phyloP scores from a whole-genome alignment of 805 yeast species.

The Hanseniaspora pseudoguilliermondii region DNA sequence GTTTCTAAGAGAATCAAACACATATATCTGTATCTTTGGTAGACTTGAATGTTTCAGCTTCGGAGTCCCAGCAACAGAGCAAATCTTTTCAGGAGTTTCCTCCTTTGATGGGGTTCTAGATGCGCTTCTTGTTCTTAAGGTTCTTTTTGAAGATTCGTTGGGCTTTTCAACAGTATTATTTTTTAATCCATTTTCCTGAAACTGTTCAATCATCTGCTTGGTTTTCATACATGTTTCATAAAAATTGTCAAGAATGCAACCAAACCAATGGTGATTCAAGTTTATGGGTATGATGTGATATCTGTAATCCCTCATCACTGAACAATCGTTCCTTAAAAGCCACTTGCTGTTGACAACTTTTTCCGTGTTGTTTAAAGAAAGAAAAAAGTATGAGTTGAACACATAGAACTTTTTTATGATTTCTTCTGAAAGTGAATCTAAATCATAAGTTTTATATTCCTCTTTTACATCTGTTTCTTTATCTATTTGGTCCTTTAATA shows the following conservation, averaged over 20 bases:
- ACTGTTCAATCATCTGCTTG: conserved; percentile 13
- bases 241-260: conserved; percentile 54
- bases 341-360: conserved; percentile 51
- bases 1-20: conserved; percentile 67
- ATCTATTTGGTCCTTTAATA: background rate
- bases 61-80: background rate
- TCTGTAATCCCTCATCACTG: conserved; percentile 39
- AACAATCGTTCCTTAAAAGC: conserved; percentile 53
- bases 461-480: background rate
- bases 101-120: background rate
- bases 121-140: background rate
- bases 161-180: background rate
- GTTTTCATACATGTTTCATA: conserved; percentile 22
- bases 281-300: conserved; percentile 66
- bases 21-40: conserved; percentile 32
- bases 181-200: conserved; percentile 1
- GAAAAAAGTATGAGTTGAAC: conserved; percentile 73
- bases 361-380: conserved; percentile 32
- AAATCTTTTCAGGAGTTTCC: background rate
- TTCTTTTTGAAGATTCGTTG: background rate
- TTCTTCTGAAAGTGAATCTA: background rate
- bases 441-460: background rate
- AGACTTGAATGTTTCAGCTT: background rate
- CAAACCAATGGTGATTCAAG: conserved; percentile 76
- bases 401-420: conserved; percentile 34